Percentiles rank a stretch among this genome's conserved stretches.
Conservation (phyloP, 2,329 filamentous ascomycete species). For the Lecanosticta acicola region DNA sequence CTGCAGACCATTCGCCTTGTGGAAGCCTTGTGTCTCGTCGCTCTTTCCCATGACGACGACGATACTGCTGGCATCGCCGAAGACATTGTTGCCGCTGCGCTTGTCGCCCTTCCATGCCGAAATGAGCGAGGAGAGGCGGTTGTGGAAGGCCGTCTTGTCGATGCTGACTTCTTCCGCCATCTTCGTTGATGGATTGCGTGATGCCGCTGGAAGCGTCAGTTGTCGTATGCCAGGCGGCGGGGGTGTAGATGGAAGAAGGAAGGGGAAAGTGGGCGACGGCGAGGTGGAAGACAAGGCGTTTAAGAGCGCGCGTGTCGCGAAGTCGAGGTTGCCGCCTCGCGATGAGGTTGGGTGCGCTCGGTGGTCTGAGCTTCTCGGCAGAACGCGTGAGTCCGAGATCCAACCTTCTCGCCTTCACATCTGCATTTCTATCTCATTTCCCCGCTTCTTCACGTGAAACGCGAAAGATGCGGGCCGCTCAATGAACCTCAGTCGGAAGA, state of each 20-base stretch:
- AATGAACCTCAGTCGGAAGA: background rate
- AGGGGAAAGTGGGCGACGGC: slow-evolving; percentile 2
- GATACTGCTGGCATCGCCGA: slow-evolving; percentile 80
- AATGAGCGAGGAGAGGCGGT: slow-evolving; percentile 80
- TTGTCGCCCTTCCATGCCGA: slow-evolving; percentile 96
- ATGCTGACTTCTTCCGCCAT: slow-evolving; percentile 86
- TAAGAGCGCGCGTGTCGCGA: slow-evolving; percentile 8
- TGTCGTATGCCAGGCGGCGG: slow-evolving; percentile 12
- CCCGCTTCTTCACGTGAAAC: background rate
- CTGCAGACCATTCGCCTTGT: slow-evolving; percentile 96
- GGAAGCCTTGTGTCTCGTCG: slow-evolving; percentile 76
- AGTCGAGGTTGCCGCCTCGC: background rate
- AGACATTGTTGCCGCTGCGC: slow-evolving; percentile 75
- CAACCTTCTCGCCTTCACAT: background rate
- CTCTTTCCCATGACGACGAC: slow-evolving; percentile 92
- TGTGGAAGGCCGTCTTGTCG: slow-evolving; percentile 88
- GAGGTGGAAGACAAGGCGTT: slow-evolving; percentile 4
- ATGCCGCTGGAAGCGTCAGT: slow-evolving; percentile 15
- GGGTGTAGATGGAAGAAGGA: slow-evolving; percentile 7
- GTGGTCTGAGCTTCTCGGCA: background rate
- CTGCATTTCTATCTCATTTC: background rate
- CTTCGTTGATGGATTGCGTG: slow-evolving; percentile 23
- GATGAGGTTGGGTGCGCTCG: background rate
- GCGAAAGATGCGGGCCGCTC: background rate
- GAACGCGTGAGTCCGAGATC: background rate